These are phyloP conservation scores for Peterozyma xylosa DNA, from an alignment of 805 yeast genomes.

Conservation along the genomic window DNA sequence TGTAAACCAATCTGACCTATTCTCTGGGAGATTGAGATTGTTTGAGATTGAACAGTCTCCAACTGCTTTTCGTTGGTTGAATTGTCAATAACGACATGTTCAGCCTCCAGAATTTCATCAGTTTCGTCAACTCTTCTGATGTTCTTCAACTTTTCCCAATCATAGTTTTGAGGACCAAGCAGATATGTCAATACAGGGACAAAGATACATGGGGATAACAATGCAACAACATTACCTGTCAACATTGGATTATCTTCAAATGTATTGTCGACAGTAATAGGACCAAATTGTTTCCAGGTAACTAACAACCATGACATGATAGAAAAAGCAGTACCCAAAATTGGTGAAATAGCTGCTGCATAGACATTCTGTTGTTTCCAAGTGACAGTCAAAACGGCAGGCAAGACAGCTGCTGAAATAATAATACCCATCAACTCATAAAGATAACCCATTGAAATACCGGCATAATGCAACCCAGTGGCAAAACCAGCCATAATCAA, in stretches of 20 bases:
- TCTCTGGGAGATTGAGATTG: constrained; percentile 20
- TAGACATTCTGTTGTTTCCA: constrained; percentile 56
- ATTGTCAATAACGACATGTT: constrained; percentile 17
- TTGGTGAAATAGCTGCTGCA: constrained; percentile 74
- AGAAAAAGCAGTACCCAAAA: constrained; percentile 68
- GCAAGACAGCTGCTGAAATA: constrained; percentile 80
- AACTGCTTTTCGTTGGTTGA: constrained; percentile 16
- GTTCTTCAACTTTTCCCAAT: constrained; percentile 55
- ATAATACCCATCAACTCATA: constrained; percentile 87
- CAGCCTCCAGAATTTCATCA: constrained; percentile 48
- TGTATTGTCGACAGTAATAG: constrained; percentile 43
- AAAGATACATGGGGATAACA: constrained; percentile 61
- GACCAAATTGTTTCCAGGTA: constrained; percentile 34
- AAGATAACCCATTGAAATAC: constrained; percentile 79
- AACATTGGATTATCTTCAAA: constrained; percentile 86
- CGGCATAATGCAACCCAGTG: constrained; percentile 74
- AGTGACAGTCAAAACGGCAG: constrained; percentile 58
- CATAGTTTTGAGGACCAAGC: constrained; percentile 67
- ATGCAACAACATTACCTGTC: constrained; percentile 80
- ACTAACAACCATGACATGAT: constrained; percentile 60
- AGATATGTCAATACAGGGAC: constrained; percentile 57
- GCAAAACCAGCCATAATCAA: constrained; percentile 75
- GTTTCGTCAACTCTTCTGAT: constrained; percentile 68
- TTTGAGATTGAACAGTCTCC: constrained; percentile 19
- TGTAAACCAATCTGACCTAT: constrained; percentile 11